Evolutionary conservation across 2,329 filamentous ascomycete genomes (phyloP), one percentile per base, ranked within the genome.

Genomic region (Verticillium isaacii): DNA sequence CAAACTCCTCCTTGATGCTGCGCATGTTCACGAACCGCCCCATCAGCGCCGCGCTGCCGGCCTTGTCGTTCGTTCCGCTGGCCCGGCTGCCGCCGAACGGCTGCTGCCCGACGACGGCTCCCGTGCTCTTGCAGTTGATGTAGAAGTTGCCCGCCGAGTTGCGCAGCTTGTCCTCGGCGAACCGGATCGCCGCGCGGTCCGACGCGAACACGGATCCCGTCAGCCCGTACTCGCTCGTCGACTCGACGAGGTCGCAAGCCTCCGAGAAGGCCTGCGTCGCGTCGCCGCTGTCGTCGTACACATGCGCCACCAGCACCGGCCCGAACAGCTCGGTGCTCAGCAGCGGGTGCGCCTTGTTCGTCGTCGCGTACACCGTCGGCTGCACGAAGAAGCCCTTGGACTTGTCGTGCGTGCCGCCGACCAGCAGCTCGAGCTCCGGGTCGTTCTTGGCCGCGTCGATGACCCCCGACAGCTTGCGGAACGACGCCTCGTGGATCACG

Each of bases 111-210:
- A 90, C 88, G 29, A 91, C 87, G 17, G 88, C 88, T 45, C 88
- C 89, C 1, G 88, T 91, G 74, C 85, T 89, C 84, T 93, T 93
- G 80, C 88, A 90, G 79, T 93, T 94, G 77, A 94, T 82, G 78
- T 94, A 94, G 74, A 93, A 93, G 80, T 94, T 94, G 52, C 91
- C 91, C 0, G 91, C 90, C 0, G 88, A 80, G 72, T 93, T 87
- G 66, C 89, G 82, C 60, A 94, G 80, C 64, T 81, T 83, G 68
- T 92, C 85, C 74, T 93, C 90, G 0, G 90, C 91, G 61, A 82
- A 81, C 29, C 87, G 83, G 63, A 93, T 78, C 15, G 83, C 88
- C 56, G 81, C 76, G 50, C 91, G 80, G 74, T 93, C 89, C 61
- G 82, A 76, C 11, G 91, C 89, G 73, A 94, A 94, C 60, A 94